A percentile compares a stretch with the other conserved stretches of the same genome.
Conservation (phyloP, 176 grass and related monocot species). For the bread wheat (Triticum aestivum) region DNA sequence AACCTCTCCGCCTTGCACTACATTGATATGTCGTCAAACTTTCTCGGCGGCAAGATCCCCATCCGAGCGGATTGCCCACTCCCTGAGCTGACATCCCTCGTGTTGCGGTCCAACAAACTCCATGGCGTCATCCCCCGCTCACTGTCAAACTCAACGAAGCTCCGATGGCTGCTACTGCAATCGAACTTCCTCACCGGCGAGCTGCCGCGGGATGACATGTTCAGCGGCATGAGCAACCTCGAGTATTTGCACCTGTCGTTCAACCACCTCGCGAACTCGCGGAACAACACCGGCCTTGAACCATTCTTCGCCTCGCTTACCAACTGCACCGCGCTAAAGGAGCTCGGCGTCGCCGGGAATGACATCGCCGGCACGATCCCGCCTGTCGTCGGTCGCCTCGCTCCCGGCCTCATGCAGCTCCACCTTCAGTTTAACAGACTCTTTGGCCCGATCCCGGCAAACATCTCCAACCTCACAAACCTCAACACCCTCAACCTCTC, state of each 20-base stretch:
- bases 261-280: slow-evolving; percentile 50
- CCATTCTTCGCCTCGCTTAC: slow-evolving; percentile 78
- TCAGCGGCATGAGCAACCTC: slow-evolving; percentile 53
- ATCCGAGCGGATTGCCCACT: slow-evolving; percentile 47
- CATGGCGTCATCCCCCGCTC: slow-evolving; percentile 48
- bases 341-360: slow-evolving; percentile 70
- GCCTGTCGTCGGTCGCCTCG: slow-evolving; percentile 44
- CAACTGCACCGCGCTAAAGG: slow-evolving; percentile 59
- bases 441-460: no score
- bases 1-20: slow-evolving; percentile 71
- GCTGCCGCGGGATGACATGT: slow-evolving; percentile 47
- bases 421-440: slow-evolving; percentile 63
- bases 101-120: slow-evolving; percentile 80
- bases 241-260: slow-evolving; percentile 64
- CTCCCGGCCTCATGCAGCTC: slow-evolving; percentile 51
- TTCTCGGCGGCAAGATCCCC: slow-evolving; percentile 58
- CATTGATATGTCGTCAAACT: slow-evolving; percentile 69
- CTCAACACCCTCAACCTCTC: slow-evolving; percentile 38
- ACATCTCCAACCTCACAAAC: slow-evolving; percentile 41
- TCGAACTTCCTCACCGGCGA: slow-evolving; percentile 59
- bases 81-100: slow-evolving; percentile 55
- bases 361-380: slow-evolving; percentile 57
- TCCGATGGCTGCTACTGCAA: slow-evolving; percentile 71
- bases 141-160: slow-evolving; percentile 81
- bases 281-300: slow-evolving; percentile 52